phyloP scores from a whole-genome alignment of 768 basidiomycete species.

The Tulasnella calospora region DNA sequence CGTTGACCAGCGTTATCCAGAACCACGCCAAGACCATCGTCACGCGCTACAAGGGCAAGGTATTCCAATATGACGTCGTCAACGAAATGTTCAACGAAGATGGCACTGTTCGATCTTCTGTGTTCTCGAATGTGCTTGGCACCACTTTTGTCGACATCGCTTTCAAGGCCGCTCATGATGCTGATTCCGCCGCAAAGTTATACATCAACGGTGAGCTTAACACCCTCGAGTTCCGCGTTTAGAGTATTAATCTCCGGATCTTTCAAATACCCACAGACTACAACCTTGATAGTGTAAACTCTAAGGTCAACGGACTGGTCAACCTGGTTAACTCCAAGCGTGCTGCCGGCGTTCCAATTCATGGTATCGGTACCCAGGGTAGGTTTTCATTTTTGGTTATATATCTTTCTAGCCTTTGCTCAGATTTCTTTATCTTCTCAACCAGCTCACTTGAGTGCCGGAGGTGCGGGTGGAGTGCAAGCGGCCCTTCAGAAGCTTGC shows the following conservation, averaged over 20 bases:
- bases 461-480: slow-evolving; percentile 8
- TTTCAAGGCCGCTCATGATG: slow-evolving; percentile 49
- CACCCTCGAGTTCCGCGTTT: neutral
- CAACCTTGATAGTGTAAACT: slow-evolving; percentile 12
- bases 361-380: slow-evolving; percentile 18
- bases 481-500: slow-evolving; percentile 1
- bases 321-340: neutral
- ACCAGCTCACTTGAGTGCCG: slow-evolving; percentile 6
- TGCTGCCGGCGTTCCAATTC: slow-evolving; percentile 8
- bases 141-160: slow-evolving; percentile 48
- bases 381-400: neutral
- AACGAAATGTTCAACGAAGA: slow-evolving; percentile 52
- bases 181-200: slow-evolving; percentile 43
- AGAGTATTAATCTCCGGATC: no score
- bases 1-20: slow-evolving; percentile 28
- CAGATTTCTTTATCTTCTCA: neutral
- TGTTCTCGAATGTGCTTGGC: slow-evolving; percentile 45
- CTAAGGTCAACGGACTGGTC: slow-evolving; percentile 4
- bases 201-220: slow-evolving; percentile 6
- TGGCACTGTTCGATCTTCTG: slow-evolving; percentile 45
- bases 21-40: slow-evolving; percentile 27
- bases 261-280: neutral
- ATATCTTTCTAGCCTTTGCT: neutral
- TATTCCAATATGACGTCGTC: slow-evolving; percentile 22
- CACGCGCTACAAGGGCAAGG: slow-evolving; percentile 27